phyloP scores from a whole-genome alignment of 78 protist species.

The Ministeria vibrans region DNA sequence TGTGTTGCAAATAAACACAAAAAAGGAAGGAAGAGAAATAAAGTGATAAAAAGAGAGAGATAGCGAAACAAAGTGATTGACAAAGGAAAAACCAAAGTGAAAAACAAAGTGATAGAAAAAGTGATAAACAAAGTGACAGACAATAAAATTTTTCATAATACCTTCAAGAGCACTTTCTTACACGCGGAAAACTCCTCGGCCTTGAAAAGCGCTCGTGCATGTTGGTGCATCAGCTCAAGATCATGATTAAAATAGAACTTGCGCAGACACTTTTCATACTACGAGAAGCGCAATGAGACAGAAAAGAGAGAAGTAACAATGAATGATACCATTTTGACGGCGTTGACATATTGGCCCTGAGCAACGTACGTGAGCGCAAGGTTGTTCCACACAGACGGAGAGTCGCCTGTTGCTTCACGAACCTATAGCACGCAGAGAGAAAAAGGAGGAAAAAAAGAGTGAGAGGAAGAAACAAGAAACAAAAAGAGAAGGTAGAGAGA shows the following conservation, averaged over 20 bases:
- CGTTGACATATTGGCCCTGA: background rate
- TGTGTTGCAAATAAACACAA: too few species aligned
- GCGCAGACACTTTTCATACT: background rate
- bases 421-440: too few species aligned
- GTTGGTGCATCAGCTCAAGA: slow-evolving; percentile 37
- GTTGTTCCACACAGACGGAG: background rate
- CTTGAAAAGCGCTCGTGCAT: slow-evolving; percentile 10
- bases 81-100: too few species aligned
- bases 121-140: too few species aligned
- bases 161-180: background rate
- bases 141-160: too few species aligned
- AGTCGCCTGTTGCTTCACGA: background rate
- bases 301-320: background rate
- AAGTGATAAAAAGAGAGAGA: too few species aligned
- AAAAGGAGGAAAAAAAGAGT: too few species aligned
- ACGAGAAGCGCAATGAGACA: background rate
- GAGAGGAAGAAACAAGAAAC: too few species aligned
- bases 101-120: too few species aligned
- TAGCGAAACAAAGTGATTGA: too few species aligned
- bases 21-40: too few species aligned
- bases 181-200: slow-evolving; percentile 14
- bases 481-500: too few species aligned
- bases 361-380: background rate
- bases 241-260: slow-evolving; percentile 25
- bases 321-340: slow-evolving; percentile 19